phyloP scores from a whole-genome alignment of 805 yeast genomes.

The Monosporozyma unispora region DNA sequence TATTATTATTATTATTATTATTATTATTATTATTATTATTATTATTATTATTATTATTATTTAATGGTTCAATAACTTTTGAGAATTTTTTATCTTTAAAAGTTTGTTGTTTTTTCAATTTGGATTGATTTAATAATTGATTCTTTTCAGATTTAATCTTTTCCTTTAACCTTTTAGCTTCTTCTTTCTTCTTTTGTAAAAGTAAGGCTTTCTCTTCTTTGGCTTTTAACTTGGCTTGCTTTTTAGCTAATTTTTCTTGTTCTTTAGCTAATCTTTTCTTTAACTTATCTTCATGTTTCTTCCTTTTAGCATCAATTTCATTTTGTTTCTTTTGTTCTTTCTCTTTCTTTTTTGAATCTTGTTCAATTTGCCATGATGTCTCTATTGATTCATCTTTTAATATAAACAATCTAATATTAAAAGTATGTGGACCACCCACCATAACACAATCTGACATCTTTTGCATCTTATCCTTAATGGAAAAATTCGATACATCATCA shows the following conservation, averaged over 20 bases:
- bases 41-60: not conserved
- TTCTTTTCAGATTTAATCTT: slow-evolving; percentile 11
- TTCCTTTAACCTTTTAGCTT: slow-evolving; percentile 17
- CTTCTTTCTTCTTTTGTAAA: slow-evolving; percentile 10
- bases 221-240: slow-evolving; percentile 15
- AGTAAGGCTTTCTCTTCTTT: slow-evolving; percentile 8
- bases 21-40: too few relatives aligned
- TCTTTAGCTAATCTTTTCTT: slow-evolving; percentile 18
- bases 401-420: slow-evolving; percentile 71
- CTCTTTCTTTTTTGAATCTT: slow-evolving; percentile 29
- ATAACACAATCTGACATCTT: slow-evolving; percentile 71
- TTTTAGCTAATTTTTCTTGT: slow-evolving; percentile 18
- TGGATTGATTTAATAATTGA: not conserved
- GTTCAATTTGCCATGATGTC: slow-evolving; percentile 36
- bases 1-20: too few relatives aligned
- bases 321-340: slow-evolving; percentile 31
- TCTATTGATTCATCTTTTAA: slow-evolving; percentile 72
- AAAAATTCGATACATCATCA: slow-evolving; percentile 5
- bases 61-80: not conserved
- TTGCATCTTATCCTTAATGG: slow-evolving; percentile 69
- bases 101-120: slow-evolving; percentile 4
- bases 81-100: not conserved
- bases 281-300: slow-evolving; percentile 21
- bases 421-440: slow-evolving; percentile 74
- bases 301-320: slow-evolving; percentile 28